Percentiles rank a stretch among this genome's conserved stretches.
Evolutionary conservation across 2,329 filamentous ascomycete species (phyloP).

Genomic region (Camptophora hylomeconis): DNA sequence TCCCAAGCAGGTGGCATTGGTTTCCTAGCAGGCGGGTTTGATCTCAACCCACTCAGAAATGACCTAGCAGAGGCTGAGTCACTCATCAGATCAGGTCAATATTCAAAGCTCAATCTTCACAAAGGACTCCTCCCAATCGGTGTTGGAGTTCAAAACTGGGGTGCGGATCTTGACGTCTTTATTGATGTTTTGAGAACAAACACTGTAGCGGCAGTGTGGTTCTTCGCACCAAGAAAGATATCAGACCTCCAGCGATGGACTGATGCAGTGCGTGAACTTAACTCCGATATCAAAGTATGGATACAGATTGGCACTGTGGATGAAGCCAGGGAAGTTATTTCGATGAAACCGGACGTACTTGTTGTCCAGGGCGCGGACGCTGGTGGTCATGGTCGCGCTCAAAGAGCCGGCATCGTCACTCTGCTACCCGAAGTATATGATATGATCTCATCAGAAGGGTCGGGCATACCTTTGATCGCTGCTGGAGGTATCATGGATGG

Average conservation of each 20-base stretch:
- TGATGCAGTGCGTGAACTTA: conserved; percentile 27
- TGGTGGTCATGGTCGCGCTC: conserved; percentile 39
- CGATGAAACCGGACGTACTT: conserved; percentile 33
- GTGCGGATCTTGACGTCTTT: conserved; percentile 20
- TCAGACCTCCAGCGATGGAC: conserved; percentile 32
- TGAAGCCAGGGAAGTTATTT: conserved; percentile 33
- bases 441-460: conserved; percentile 14
- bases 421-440: conserved; percentile 40
- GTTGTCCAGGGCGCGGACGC: conserved; percentile 43
- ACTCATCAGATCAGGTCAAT: conserved; percentile 14
- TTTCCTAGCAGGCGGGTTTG: conserved; percentile 47
- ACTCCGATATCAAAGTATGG: conserved; percentile 36
- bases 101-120: conserved; percentile 5
- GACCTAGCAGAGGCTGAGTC: conserved; percentile 20
- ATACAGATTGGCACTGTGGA: conserved; percentile 38
- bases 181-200: conserved; percentile 21
- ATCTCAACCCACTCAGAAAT: conserved; percentile 20
- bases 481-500: conserved; percentile 43
- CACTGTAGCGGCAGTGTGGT: conserved; percentile 27
- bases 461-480: conserved; percentile 19
- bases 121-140: conserved; percentile 24
- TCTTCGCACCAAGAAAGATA: conserved; percentile 24
- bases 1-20: conserved; percentile 41
- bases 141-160: conserved; percentile 29
- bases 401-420: conserved; percentile 33